A percentile compares a stretch with the other conserved stretches of the same genome.
Evolutionary conservation across 1,139 yeast species (phyloP).

Genomic region (Saccharomyces hybrid): DNA sequence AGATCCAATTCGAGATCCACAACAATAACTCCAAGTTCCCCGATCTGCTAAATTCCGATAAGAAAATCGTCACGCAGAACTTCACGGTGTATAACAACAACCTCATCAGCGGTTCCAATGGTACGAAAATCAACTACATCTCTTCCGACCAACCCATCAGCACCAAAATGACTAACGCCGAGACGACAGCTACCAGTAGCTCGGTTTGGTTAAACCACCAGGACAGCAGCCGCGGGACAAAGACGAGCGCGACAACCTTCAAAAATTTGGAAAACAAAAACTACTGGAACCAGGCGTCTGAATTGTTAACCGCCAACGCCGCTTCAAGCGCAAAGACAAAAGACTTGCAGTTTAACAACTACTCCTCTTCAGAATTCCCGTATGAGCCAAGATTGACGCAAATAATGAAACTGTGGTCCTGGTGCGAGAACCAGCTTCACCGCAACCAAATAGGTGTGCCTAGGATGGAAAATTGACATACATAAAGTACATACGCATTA

Average conservation of each 20-base stretch:
- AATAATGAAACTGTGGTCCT: slow-evolving; percentile 52
- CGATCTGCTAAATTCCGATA: slow-evolving; percentile 10
- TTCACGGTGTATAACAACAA: neutral
- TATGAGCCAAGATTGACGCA: slow-evolving; percentile 43
- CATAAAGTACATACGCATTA: slow-evolving; percentile 2
- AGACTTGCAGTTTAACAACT: neutral
- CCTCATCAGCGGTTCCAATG: slow-evolving; percentile 9
- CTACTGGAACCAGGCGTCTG: slow-evolving; percentile 4
- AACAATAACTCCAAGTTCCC: slow-evolving; percentile 13
- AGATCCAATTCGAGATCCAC: slow-evolving; percentile 10
- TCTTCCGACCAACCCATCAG: neutral
- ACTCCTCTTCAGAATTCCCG: slow-evolving; percentile 11
- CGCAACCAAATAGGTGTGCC: slow-evolving; percentile 36
- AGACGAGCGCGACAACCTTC: neutral
- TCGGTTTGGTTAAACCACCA: neutral
- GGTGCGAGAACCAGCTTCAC: slow-evolving; percentile 48
- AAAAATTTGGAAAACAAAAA: neutral
- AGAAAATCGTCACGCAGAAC: neutral
- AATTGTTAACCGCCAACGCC: neutral
- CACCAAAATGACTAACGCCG: neutral
- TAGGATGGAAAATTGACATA: slow-evolving; percentile 26
- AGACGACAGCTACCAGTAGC: neutral
- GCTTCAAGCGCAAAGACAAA: neutral
- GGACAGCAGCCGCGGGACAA: neutral
- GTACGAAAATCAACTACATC: slow-evolving; percentile 1